Evolutionary conservation across 805 yeast genomes (phyloP).

Genomic region (Saccharomycopsis fermentans): DNA sequence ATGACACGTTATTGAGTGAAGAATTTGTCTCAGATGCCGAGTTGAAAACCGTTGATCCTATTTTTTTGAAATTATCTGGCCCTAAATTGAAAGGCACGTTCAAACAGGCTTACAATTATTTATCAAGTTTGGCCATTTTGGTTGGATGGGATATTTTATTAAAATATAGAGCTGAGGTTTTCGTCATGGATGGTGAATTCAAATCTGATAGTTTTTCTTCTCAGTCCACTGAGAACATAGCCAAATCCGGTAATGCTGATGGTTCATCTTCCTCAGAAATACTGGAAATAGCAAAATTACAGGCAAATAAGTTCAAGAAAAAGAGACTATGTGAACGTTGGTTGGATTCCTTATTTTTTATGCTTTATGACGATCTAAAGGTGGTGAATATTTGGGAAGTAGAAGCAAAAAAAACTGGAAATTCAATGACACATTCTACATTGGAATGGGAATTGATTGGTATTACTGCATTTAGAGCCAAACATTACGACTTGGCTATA

Average conservation of each 20-base stretch:
- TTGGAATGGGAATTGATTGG: constrained; percentile 72
- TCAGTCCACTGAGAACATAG: background rate
- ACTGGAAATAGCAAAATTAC: background rate
- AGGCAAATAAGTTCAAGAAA: constrained; percentile 23
- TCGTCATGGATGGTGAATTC: constrained; percentile 74
- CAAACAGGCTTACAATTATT: constrained; percentile 52
- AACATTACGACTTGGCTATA: constrained; percentile 37
- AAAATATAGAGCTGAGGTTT: constrained; percentile 54
- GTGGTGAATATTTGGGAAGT: constrained; percentile 24
- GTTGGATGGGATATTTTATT: constrained; percentile 81
- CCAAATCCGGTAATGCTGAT: background rate
- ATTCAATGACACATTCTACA: constrained; percentile 41
- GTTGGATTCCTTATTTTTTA: constrained; percentile 42
- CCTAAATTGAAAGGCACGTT: constrained; percentile 44
- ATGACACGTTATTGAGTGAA: constrained; percentile 15
- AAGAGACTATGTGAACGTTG: constrained; percentile 66
- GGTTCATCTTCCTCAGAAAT: background rate
- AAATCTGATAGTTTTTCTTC: background rate
- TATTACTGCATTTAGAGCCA: constrained; percentile 38
- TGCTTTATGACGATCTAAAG: constrained; percentile 27
- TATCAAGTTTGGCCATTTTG: constrained; percentile 55
- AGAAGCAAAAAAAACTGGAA: constrained; percentile 21
- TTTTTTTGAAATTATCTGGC: constrained; percentile 41
- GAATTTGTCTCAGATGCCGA: constrained; percentile 22
- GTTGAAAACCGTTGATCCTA: constrained; percentile 36